Base-by-base conservation (phyloP, 2,329 filamentous ascomycete genomes). In the Fusarium brevicatenulatum region DNA sequence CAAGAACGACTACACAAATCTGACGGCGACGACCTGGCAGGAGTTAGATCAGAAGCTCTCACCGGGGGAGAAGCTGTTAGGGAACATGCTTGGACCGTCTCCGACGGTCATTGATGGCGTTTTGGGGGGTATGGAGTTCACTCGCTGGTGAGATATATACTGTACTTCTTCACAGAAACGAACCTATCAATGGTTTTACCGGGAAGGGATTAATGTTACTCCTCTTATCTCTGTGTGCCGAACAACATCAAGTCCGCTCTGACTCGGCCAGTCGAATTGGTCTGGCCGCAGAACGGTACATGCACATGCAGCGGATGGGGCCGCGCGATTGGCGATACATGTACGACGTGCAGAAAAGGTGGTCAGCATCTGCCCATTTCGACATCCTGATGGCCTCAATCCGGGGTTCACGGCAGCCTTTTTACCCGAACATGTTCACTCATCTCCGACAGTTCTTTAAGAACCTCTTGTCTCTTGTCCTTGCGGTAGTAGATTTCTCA, bases 281-380 rank as follows among this genome's bases (percentile, higher is more conserved):
- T 50, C 43, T 39, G 21, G 34, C 12, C 12, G 56, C 43, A 59
- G 43, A 30, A 32, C 21, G 18, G 34, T 19, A 32, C 32, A 58
- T 59, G 44, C 32, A 53, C 23, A 54, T 25, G 56, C 19, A 21
- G 21, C 50, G 25, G 55, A 40, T 28, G 30, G 32, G 11, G 42
- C 55, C 43, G 55, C 25, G 55, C 23, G 32, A 57, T 57, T 47
- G n/a, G 23, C 23, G 32, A 49, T 36, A 50, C 23, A 57, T 21
- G 63, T n/a, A 18, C 37, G 10, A 23, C 16, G 19, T 68, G 42
- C 65, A 63, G 67, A 5, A 50, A 43, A 34, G 63, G 65, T 68
- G 65, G 65, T 68, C 65, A 68, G 65, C 55, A 68, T 49, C 47
- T 54, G 63, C 63, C 37, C 47, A 63, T 54, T 62, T 9, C 15